Percentiles rank a stretch among this genome's conserved stretches.
Conservation (phyloP, 2,329 filamentous ascomycete species). For the Gremmenia infestans region DNA sequence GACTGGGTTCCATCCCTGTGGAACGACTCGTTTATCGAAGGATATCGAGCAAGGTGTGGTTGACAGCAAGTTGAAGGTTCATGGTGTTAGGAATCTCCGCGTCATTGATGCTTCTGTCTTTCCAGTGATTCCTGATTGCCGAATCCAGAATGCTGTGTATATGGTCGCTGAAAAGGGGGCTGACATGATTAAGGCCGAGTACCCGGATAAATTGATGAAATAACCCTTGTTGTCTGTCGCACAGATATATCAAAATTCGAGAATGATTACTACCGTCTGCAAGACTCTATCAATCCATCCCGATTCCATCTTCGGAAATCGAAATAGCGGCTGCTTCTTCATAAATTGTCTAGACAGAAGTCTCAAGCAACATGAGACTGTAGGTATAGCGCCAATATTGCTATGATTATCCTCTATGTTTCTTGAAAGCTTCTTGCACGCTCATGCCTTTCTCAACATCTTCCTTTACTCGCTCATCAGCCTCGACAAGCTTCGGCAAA, state of each 20-base stretch:
- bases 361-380: too few species aligned
- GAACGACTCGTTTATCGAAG: constrained; percentile 49
- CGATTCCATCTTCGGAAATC: too few species aligned
- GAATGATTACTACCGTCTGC: too few species aligned
- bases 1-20: constrained; percentile 55
- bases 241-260: too few species aligned
- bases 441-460: constrained; percentile 59
- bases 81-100: constrained; percentile 48
- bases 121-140: constrained; percentile 49
- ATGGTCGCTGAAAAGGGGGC: constrained; percentile 53
- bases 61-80: constrained; percentile 45
- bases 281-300: too few species aligned
- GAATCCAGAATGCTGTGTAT: constrained; percentile 57
- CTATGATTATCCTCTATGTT: constrained; percentile 15
- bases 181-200: constrained; percentile 42
- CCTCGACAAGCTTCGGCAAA: constrained; percentile 29
- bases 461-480: constrained; percentile 57
- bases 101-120: constrained; percentile 53
- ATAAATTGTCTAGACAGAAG: too few species aligned
- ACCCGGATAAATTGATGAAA: constrained; percentile 26
- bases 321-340: too few species aligned
- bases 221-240: too few species aligned
- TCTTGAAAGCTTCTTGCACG: constrained; percentile 62
- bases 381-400: too few species aligned
- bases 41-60: constrained; percentile 48